Evolutionary conservation across 331 rosid species (phyloP).

Genomic region (Spiraea crenata): DNA sequence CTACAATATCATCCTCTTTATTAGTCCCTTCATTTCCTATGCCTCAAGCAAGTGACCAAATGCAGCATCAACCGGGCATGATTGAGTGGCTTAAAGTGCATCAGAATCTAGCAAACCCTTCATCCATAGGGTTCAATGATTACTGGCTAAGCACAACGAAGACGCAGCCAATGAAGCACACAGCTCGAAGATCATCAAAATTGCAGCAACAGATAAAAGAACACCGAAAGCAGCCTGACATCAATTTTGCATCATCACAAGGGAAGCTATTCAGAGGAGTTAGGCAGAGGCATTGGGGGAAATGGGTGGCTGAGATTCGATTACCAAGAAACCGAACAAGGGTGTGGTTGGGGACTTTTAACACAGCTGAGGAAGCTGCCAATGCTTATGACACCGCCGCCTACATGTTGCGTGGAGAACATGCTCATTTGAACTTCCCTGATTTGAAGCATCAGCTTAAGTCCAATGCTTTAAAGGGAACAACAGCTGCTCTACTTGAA

Average conservation of each 20-base stretch:
- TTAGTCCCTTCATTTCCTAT: conserved; percentile 28
- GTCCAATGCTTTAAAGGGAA: conserved; percentile 61
- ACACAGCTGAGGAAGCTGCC: conserved; percentile 90
- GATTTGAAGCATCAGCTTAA: conserved; percentile 59
- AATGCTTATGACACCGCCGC: conserved; percentile 93
- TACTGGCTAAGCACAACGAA: conserved; percentile 60
- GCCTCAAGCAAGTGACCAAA: conserved; percentile 15
- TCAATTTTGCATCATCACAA: not conserved
- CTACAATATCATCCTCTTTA: conserved; percentile 17
- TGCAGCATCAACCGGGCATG: conserved; percentile 31
- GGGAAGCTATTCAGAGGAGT: conserved; percentile 78
- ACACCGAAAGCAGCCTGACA: conserved; percentile 14
- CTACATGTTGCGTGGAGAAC: conserved; percentile 75
- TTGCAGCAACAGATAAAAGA: conserved; percentile 16
- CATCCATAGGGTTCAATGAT: conserved; percentile 46
- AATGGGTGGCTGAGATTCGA: conserved; percentile 98
- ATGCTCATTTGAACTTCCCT: conserved; percentile 81
- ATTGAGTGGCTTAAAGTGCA: conserved; percentile 38
- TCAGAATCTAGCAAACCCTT: conserved; percentile 20
- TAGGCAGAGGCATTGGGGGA: conserved; percentile 98
- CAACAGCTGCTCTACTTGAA: conserved; percentile 77
- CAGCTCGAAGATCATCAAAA: conserved; percentile 21
- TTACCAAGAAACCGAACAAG: conserved; percentile 83
- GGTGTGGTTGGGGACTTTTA: conserved; percentile 91
- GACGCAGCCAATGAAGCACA: conserved; percentile 67